phyloP scores from a whole-genome alignment of 2,329 filamentous ascomycete species.

The Pseudocercospora fuligena region DNA sequence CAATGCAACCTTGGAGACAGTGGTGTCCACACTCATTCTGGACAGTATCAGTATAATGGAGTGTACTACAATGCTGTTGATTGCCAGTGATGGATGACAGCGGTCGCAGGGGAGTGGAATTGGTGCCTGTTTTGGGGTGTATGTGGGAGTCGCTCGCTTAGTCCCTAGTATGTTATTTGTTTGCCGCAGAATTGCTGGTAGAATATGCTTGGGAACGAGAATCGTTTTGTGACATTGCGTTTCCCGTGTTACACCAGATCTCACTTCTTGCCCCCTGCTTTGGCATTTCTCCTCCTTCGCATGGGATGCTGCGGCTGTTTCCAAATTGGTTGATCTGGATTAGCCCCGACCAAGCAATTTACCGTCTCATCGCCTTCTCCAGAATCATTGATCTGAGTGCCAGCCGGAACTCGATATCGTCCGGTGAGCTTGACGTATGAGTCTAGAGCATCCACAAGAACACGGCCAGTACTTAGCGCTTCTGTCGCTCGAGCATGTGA shows the following conservation, averaged over 20 bases:
- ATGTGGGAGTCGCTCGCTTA: no score
- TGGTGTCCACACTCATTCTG: no score
- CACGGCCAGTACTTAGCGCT: constrained; percentile 20
- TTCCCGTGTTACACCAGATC: background rate
- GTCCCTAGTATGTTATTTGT: background rate
- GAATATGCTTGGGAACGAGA: background rate
- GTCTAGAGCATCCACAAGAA: constrained; percentile 24
- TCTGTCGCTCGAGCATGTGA: constrained; percentile 25
- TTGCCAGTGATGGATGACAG: no score
- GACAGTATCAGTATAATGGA: no score
- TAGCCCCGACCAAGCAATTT: constrained; percentile 42
- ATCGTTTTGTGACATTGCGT: background rate
- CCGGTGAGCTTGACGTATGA: constrained; percentile 25
- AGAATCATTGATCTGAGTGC: constrained; percentile 39
- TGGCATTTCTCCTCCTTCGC: background rate
- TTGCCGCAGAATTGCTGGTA: background rate
- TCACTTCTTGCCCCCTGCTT: background rate
- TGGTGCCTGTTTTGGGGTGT: no score
- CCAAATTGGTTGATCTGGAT: constrained; percentile 31
- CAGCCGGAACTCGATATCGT: constrained; percentile 17
- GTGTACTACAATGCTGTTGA: no score
- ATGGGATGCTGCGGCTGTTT: constrained; percentile 26
- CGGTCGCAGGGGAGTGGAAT: no score
- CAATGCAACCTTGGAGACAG: no score
- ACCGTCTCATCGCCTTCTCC: constrained; percentile 42